Percentiles rank a stretch among this genome's conserved stretches.
phyloP scores from a whole-genome alignment of 2,329 filamentous ascomycete species.

The Botryosphaeria agaves region DNA sequence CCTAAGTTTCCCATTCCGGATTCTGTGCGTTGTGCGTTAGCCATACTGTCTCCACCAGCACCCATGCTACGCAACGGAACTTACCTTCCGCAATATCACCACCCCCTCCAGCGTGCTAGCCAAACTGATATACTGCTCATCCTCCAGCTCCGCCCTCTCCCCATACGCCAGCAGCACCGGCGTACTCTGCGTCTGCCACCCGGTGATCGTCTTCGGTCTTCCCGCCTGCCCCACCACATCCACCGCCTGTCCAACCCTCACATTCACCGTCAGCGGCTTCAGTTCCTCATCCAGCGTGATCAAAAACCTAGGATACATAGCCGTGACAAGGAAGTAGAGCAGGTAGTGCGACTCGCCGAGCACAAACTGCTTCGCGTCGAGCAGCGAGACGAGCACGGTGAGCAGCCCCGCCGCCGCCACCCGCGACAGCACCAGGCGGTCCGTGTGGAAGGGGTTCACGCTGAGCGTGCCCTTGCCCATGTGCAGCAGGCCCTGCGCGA shows the following conservation, averaged over 20 bases:
- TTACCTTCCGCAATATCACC: slow-evolving; percentile 92
- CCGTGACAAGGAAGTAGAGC: slow-evolving; percentile 90
- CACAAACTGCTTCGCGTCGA: slow-evolving; percentile 81
- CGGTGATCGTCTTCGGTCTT: slow-evolving; percentile 95
- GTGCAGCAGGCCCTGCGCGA: slow-evolving; percentile 90
- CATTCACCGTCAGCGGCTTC: slow-evolving; percentile 85
- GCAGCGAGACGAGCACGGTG: slow-evolving; percentile 79
- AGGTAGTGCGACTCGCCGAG: slow-evolving; percentile 69
- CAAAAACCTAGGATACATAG: slow-evolving; percentile 93
- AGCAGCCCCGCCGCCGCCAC: slow-evolving; percentile 82
- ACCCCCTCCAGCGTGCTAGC: slow-evolving; percentile 85
- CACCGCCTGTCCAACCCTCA: slow-evolving; percentile 92
- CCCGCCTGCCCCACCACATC: slow-evolving; percentile 96
- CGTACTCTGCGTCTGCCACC: slow-evolving; percentile 99
- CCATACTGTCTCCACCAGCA: neutral
- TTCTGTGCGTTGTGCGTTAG: slow-evolving; percentile 17
- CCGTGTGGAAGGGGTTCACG: slow-evolving; percentile 97
- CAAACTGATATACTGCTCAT: slow-evolving; percentile 90
- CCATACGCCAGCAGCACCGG: slow-evolving; percentile 88
- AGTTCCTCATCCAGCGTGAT: slow-evolving; percentile 91
- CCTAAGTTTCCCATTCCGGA: slow-evolving; percentile 28
- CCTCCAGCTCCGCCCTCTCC: slow-evolving; percentile 89
- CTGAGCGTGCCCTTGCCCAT: slow-evolving; percentile 98
- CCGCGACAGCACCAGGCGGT: slow-evolving; percentile 84
- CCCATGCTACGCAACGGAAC: slow-evolving; percentile 10